Conservation (phyloP, 164 flowering plant species). For the Chloranthus sessilifolius region DNA sequence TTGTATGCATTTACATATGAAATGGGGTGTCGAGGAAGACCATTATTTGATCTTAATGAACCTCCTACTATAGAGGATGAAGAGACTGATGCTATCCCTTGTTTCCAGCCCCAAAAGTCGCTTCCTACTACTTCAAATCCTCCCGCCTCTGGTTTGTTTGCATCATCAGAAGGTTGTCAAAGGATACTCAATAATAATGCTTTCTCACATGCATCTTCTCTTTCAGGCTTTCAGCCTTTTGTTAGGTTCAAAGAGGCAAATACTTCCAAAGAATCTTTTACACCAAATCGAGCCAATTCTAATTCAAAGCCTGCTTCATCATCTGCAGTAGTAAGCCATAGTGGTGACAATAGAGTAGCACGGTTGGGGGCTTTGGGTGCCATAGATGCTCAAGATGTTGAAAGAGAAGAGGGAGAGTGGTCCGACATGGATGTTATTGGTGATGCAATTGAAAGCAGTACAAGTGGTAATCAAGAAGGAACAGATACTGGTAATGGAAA, state of each 20-base stretch:
- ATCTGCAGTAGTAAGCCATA: conserved; percentile 15
- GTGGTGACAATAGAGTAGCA: conserved; percentile 24
- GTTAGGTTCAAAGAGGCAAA: conserved; percentile 36
- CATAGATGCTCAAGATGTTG: conserved; percentile 34
- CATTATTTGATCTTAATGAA: conserved; percentile 89
- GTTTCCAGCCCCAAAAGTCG: conserved; percentile 61
- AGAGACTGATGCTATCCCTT: conserved; percentile 30
- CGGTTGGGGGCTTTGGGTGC: conserved; percentile 18
- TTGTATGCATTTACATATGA: conserved; percentile 60
- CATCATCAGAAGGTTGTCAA: conserved; percentile 30
- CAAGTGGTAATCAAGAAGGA: conserved; percentile 22
- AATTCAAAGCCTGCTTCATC: conserved; percentile 21
- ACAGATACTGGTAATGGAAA: conserved; percentile 14
- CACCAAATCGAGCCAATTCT: conserved; percentile 16
- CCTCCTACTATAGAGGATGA: conserved; percentile 77
- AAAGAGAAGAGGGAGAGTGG: conserved; percentile 98
- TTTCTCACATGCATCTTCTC: conserved; percentile 79
- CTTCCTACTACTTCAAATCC: conserved; percentile 41
- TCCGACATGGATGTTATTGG: conserved; percentile 62
- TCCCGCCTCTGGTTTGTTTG: conserved; percentile 34
- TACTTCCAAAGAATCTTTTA: conserved; percentile 24
- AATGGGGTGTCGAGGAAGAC: conserved; percentile 86
- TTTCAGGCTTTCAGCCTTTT: conserved; percentile 93
- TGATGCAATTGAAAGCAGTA: conserved; percentile 22
- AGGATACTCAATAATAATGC: conserved; percentile 51